Evolutionary conservation across 1,284 basidiomycete species (phyloP).

Genomic region (Agroathelia rolfsii): DNA sequence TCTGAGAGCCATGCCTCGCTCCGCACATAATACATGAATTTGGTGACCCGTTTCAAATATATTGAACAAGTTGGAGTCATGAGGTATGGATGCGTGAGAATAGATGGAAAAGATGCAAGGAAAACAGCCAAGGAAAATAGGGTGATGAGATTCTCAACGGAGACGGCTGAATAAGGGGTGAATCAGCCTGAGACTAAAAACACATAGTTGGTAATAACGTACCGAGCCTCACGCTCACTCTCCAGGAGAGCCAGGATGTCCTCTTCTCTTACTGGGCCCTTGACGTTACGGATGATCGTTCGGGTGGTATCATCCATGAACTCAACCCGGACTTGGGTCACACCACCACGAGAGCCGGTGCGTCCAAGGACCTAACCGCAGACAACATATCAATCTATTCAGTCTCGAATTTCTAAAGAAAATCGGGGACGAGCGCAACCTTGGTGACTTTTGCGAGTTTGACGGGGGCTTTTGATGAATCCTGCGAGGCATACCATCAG

Average conservation of each 20-base stretch:
- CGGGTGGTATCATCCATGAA: slow-evolving; percentile 98
- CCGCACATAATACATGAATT: no score
- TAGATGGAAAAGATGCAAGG: not conserved
- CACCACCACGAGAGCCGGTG: slow-evolving; percentile 98
- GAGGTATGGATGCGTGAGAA: no score
- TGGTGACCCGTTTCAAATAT: no score
- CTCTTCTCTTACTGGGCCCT: slow-evolving; percentile 93
- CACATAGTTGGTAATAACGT: slow-evolving; percentile 25
- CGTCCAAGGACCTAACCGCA: slow-evolving; percentile 82
- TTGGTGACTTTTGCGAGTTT: slow-evolving; percentile 96
- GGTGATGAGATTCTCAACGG: slow-evolving; percentile 19
- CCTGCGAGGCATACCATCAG: no score
- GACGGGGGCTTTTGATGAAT: slow-evolving; percentile 82
- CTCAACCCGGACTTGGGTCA: slow-evolving; percentile 99
- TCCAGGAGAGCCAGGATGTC: slow-evolving; percentile 98
- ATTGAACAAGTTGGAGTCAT: no score
- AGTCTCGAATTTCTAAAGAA: slow-evolving; percentile 1
- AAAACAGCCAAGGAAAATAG: not conserved
- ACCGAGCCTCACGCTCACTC: slow-evolving; percentile 99
- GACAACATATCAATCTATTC: slow-evolving; percentile 3
- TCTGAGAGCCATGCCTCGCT: not conserved
- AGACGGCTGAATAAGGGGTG: slow-evolving; percentile 25
- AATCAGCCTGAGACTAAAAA: not conserved
- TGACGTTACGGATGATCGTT: slow-evolving; percentile 98
- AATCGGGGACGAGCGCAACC: slow-evolving; percentile 34